Conservation (phyloP, 2,329 filamentous ascomycete species). For the Fonsecaea erecta region DNA sequence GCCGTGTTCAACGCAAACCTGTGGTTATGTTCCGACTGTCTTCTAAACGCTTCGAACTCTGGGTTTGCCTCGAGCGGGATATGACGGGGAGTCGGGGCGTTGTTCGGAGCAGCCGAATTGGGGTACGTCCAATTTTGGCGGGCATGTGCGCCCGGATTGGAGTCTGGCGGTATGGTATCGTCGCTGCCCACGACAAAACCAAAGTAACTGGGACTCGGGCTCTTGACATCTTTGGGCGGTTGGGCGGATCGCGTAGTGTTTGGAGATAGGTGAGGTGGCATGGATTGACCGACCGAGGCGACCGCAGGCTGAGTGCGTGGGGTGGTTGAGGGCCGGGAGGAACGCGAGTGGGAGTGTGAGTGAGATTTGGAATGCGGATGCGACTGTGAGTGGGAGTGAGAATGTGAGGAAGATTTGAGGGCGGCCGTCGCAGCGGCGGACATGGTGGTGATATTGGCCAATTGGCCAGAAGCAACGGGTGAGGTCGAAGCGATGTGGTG, state of each 20-base stretch:
- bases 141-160: constrained; percentile 61
- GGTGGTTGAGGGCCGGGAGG: constrained; percentile 47
- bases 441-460: constrained; percentile 36
- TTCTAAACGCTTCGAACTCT: constrained; percentile 79
- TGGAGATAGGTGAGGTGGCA: constrained; percentile 57
- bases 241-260: constrained; percentile 50
- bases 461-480: constrained; percentile 11
- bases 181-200: constrained; percentile 69
- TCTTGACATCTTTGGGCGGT: constrained; percentile 38
- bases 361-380: constrained; percentile 32
- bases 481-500: constrained; percentile 22
- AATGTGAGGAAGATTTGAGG: constrained; percentile 34
- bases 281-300: constrained; percentile 61
- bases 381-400: constrained; percentile 34
- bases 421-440: constrained; percentile 39
- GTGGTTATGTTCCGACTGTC: constrained; percentile 63
- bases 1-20: constrained; percentile 27
- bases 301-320: constrained; percentile 60
- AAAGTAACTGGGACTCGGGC: constrained; percentile 82
- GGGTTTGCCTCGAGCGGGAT: constrained; percentile 75
- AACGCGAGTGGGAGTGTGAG: constrained; percentile 36
- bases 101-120: constrained; percentile 72
- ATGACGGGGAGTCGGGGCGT: constrained; percentile 69
- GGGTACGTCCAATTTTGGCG: constrained; percentile 76
- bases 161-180: constrained; percentile 65